Percentiles rank a stretch among this genome's conserved stretches.
phyloP scores from a whole-genome alignment of 2,329 filamentous ascomycete species.

The Trichophyton mentagrophytes region DNA sequence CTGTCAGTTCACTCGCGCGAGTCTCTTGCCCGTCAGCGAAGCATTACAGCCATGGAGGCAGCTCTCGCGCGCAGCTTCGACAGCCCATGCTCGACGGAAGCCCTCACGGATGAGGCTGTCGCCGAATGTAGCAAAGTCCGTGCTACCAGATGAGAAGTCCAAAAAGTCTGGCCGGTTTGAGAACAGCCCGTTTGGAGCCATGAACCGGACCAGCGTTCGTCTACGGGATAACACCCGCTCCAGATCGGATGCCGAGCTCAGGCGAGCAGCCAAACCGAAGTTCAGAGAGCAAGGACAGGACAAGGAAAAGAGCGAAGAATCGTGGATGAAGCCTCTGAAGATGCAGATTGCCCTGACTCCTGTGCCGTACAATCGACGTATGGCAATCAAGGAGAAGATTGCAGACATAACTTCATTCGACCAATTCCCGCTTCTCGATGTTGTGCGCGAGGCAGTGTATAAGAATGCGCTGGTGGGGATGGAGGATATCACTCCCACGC shows the following conservation, averaged over 20 bases:
- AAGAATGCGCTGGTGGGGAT: conserved; percentile 64
- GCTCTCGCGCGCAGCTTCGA: background rate
- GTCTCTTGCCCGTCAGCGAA: background rate
- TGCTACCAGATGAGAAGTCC: conserved; percentile 16
- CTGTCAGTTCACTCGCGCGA: conserved; percentile 19
- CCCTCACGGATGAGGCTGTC: conserved; percentile 29
- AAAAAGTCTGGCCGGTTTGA: conserved; percentile 29
- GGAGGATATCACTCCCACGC: conserved; percentile 66
- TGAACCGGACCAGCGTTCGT: conserved; percentile 42
- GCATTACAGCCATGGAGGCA: background rate
- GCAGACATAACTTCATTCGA: conserved; percentile 64
- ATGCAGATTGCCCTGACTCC: conserved; percentile 75
- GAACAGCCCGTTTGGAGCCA: conserved; percentile 45
- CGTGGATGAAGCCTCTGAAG: conserved; percentile 68
- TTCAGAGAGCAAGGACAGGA: conserved; percentile 18
- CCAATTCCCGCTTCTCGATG: conserved; percentile 61
- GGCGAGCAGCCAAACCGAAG: conserved; percentile 26
- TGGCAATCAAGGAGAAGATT: conserved; percentile 48
- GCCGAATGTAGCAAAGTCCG: conserved; percentile 26
- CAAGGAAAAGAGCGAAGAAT: conserved; percentile 35
- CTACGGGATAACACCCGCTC: conserved; percentile 25
- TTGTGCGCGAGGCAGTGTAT: conserved; percentile 56
- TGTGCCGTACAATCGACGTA: conserved; percentile 59
- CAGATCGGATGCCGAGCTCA: conserved; percentile 31
- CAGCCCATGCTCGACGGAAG: conserved; percentile 19